phyloP scores from a whole-genome alignment of 1,284 basidiomycete genomes.

The Ceratobasidium sp. region DNA sequence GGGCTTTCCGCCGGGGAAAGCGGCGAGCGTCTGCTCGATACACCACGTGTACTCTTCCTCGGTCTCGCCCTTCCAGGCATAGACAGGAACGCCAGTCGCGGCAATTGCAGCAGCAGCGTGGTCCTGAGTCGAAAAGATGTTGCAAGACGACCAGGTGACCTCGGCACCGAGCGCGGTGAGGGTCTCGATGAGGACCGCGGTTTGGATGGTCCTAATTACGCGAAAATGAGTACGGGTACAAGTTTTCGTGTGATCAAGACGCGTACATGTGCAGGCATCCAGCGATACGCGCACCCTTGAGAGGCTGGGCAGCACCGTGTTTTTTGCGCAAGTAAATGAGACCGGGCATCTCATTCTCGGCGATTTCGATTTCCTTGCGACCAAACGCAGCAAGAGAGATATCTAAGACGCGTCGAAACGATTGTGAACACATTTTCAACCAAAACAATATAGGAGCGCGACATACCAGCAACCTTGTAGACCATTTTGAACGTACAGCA shows the following conservation, averaged over 20 bases:
- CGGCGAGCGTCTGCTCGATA: constrained; percentile 94
- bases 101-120: constrained; percentile 99
- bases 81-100: constrained; percentile 97
- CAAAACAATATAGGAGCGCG: not conserved
- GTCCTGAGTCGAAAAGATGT: constrained; percentile 99
- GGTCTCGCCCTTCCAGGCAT: constrained; percentile 99
- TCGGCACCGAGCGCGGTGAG: constrained; percentile 95
- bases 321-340: constrained; percentile 92
- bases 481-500: constrained; percentile 68
- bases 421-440: not conserved
- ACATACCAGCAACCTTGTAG: constrained; percentile 84
- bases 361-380: constrained; percentile 98
- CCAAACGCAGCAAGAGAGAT: constrained; percentile 96
- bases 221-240: constrained; percentile 11
- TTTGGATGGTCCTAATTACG: constrained; percentile 88
- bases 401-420: constrained; percentile 65
- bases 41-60: constrained; percentile 99
- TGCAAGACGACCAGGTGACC: constrained; percentile 99
- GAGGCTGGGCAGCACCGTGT: constrained; percentile 86
- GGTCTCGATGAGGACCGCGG: constrained; percentile 96
- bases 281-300: constrained; percentile 96
- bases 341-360: constrained; percentile 95
- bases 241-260: constrained; percentile 5
- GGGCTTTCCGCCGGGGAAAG: constrained; percentile 81
- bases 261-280: constrained; percentile 96